Evolutionary conservation across 768 basidiomycete genomes (phyloP), one percentile per base, ranked within the genome.

Genomic region (Xerocomellus amylosporus): DNA sequence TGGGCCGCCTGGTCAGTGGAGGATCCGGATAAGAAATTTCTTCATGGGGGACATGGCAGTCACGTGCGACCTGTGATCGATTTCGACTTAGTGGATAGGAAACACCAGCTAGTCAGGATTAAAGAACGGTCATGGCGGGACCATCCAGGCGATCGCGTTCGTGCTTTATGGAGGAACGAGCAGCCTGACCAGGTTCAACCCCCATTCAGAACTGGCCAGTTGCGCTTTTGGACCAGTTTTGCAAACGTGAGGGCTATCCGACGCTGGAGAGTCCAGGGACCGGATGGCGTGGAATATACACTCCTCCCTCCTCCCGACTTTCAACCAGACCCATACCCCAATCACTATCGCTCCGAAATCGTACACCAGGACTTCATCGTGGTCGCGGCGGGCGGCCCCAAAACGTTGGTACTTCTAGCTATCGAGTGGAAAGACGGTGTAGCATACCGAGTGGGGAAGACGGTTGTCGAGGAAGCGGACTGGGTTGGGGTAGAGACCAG

Each of bases 191-290:
- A 31, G 8, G 9, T 8, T 22, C 43, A 2, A 39, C 12, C 50
- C 15, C 5, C 13, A 3, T 12, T 9, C 1, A 39, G 2, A 33
- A 33, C 52, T 2, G 62, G 62, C 8, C 62, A 47, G 2, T 19
- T 63, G 8, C 26, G 22, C 24, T 63, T 64, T 17, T 63, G 62
- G 62, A 64, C 62, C 5, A 54, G 51, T 26, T 4, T 42, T 39
- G 62, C 49, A 5, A 60, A 42, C 14, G 3, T 49, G 30, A 49
- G 13, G 17, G 40, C 10, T 0, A 9, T 44, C n/a, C 55, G 55
- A 37, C 5, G 20, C 1, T 12, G 26, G 38, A 28, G 36, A n/a
- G 20, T 13, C 7, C 0, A 2, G 1, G 49, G 45, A 6, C 30
- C 17, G 6, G 51, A 31, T 20, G 31, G 19, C 2, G 20, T 24